Conservation (phyloP, 1,284 basidiomycete species). For the Ceratobasidium sp. region DNA sequence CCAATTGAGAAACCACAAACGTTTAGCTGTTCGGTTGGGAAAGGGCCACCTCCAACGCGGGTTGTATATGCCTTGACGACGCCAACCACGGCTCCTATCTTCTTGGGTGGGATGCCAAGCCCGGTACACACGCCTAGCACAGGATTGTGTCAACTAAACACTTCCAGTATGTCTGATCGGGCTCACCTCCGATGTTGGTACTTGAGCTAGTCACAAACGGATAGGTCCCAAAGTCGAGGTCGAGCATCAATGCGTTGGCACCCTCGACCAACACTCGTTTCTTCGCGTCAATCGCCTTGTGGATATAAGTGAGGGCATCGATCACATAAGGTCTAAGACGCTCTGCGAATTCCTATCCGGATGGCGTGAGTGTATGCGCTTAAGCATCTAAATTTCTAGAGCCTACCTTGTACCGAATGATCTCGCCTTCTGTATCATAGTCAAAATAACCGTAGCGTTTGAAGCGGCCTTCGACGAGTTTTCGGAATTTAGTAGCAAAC, state of each 20-base stretch:
- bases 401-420: conserved; percentile 86
- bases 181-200: conserved; percentile 83
- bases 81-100: conserved; percentile 88
- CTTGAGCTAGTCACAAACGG: conserved; percentile 96
- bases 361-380: conserved; percentile 30
- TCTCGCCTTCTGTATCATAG: conserved; percentile 98
- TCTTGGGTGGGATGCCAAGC: conserved; percentile 91
- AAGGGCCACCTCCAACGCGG: conserved; percentile 96
- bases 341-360: conserved; percentile 79
- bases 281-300: conserved; percentile 76
- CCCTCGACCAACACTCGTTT: conserved; percentile 95
- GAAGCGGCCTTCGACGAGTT: conserved; percentile 95
- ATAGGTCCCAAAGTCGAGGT: conserved; percentile 98
- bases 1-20: conserved; percentile 60
- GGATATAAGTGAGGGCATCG: conserved; percentile 89
- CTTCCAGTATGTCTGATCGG: conserved; percentile 48
- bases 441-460: conserved; percentile 99
- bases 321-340: conserved; percentile 90
- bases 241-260: conserved; percentile 98
- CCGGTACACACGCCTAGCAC: conserved; percentile 87
- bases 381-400: background rate
- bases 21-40: conserved; percentile 96
- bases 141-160: background rate
- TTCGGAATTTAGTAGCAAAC: conserved; percentile 94
- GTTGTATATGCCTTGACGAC: conserved; percentile 99